A percentile compares a stretch with the other conserved stretches of the same genome.
phyloP scores from a whole-genome alignment of 768 basidiomycete species.

The Phylloporus arenicola region DNA sequence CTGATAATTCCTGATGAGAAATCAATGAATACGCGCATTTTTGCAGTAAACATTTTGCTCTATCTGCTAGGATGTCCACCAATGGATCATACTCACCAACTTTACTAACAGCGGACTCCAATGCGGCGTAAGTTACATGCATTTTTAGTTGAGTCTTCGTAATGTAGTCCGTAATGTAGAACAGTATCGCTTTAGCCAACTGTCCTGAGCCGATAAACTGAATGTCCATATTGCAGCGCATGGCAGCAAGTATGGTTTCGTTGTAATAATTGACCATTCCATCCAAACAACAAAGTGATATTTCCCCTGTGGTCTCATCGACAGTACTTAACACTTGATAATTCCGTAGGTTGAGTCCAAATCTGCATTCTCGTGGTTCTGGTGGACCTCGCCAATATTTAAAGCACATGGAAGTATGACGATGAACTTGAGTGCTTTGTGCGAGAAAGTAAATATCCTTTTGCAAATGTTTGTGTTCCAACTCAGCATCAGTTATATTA shows the following conservation, averaged over 20 bases:
- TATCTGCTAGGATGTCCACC: neutral
- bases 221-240: neutral
- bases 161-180: conserved; percentile 35
- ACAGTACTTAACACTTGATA: neutral
- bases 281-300: neutral
- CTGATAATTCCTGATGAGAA: conserved; percentile 19
- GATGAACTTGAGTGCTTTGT: neutral
- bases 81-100: neutral
- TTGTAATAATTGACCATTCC: too few species aligned
- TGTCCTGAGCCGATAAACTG: conserved; percentile 14
- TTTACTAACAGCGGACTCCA: neutral
- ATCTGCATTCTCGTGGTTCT: too few species aligned
- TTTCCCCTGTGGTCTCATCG: neutral
- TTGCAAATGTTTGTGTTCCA: neutral
- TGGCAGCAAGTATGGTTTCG: too few species aligned
- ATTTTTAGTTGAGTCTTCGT: conserved; percentile 18
- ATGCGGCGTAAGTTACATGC: neutral
- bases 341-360: neutral
- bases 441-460: too few species aligned
- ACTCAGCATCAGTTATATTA: too few species aligned
- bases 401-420: neutral
- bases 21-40: conserved; percentile 18
- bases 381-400: neutral
- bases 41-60: neutral
- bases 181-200: conserved; percentile 27